A percentile compares a stretch with the other conserved stretches of the same genome.
Evolutionary conservation across 2,329 filamentous ascomycete species (phyloP).

Genomic region (Leptographium flavum): DNA sequence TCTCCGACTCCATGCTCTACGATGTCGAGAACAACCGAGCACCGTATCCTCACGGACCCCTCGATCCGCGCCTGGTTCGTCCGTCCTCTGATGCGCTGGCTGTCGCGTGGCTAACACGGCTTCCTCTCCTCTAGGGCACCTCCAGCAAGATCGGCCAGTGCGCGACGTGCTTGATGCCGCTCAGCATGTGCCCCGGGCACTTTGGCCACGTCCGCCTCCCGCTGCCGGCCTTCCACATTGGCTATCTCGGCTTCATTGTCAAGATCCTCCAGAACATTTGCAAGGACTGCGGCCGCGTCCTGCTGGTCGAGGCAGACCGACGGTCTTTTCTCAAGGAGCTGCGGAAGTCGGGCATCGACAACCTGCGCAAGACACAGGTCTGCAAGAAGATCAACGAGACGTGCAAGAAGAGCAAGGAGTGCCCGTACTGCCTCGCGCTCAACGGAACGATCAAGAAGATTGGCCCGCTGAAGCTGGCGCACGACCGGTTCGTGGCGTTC

Average conservation of each 20-base stretch:
- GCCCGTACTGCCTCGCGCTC: constrained; percentile 64
- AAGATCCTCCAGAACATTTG: constrained; percentile 89
- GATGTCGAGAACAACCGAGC: constrained; percentile 69
- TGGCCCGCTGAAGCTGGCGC: constrained; percentile 81
- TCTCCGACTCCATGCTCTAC: constrained; percentile 89
- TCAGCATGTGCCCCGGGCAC: constrained; percentile 83
- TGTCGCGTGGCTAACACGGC: constrained; percentile 1
- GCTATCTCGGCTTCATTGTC: constrained; percentile 88
- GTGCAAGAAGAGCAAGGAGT: constrained; percentile 74
- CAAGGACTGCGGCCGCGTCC: constrained; percentile 78
- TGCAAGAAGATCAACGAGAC: constrained; percentile 81
- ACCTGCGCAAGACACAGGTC: constrained; percentile 67
- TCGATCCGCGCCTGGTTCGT: constrained; percentile 63
- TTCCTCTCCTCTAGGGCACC: constrained; percentile 45
- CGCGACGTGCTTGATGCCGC: constrained; percentile 65
- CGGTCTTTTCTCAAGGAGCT: constrained; percentile 66
- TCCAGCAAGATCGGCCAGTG: constrained; percentile 73
- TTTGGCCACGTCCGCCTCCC: constrained; percentile 89
- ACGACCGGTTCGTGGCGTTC: constrained; percentile 82
- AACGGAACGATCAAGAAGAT: constrained; percentile 91
- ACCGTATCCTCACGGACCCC: constrained; percentile 67
- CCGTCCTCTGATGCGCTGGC: not conserved
- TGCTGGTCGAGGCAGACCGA: constrained; percentile 70
- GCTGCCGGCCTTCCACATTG: constrained; percentile 87
- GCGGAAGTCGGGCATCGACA: constrained; percentile 71